A percentile compares a stretch with the other conserved stretches of the same genome.
These are phyloP conservation scores for Gracilaria vermiculophylla DNA, from an alignment of 23 red algal species.

Conservation along the genomic window DNA sequence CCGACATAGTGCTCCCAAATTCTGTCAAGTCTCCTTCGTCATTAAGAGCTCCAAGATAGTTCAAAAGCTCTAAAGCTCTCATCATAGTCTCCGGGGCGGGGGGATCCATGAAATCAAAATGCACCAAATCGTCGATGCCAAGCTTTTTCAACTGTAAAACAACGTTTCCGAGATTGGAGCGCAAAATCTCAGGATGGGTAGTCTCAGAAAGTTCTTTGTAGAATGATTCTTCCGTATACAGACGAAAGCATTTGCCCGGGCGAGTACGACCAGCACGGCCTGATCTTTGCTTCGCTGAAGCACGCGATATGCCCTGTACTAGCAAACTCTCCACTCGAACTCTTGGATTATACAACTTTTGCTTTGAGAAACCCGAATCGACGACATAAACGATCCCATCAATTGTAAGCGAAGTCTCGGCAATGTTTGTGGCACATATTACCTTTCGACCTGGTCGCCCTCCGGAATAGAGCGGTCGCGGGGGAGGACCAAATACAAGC, in stretches of 20 bases:
- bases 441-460: slow-evolving; percentile 81
- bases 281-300: slow-evolving; percentile 87
- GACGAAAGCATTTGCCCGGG: slow-evolving; percentile 85
- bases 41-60: slow-evolving; percentile 84
- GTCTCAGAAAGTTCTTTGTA: slow-evolving; percentile 70
- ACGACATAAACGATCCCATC: slow-evolving; percentile 96
- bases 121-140: slow-evolving; percentile 83
- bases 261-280: slow-evolving; percentile 93
- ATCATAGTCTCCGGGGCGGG: slow-evolving; percentile 95
- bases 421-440: slow-evolving; percentile 93
- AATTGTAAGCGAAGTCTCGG: slow-evolving; percentile 95
- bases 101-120: slow-evolving; percentile 99
- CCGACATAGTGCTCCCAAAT: slow-evolving; percentile 81
- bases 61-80: slow-evolving; percentile 90
- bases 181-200: slow-evolving; percentile 91
- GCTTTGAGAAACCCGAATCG: slow-evolving; percentile 90
- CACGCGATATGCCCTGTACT: slow-evolving; percentile 79
- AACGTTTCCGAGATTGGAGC: slow-evolving; percentile 94
- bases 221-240: slow-evolving; percentile 91
- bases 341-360: slow-evolving; percentile 90
- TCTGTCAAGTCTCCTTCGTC: slow-evolving; percentile 89
- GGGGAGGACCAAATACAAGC: slow-evolving; percentile 79
- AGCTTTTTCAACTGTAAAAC: slow-evolving; percentile 90
- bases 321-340: slow-evolving; percentile 74
- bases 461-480: slow-evolving; percentile 27